A percentile compares a stretch with the other conserved stretches of the same genome.
These are phyloP conservation scores for Dorcoceras hygrometricum DNA, from an alignment of 257 asterid species.

Conservation along the genomic window DNA sequence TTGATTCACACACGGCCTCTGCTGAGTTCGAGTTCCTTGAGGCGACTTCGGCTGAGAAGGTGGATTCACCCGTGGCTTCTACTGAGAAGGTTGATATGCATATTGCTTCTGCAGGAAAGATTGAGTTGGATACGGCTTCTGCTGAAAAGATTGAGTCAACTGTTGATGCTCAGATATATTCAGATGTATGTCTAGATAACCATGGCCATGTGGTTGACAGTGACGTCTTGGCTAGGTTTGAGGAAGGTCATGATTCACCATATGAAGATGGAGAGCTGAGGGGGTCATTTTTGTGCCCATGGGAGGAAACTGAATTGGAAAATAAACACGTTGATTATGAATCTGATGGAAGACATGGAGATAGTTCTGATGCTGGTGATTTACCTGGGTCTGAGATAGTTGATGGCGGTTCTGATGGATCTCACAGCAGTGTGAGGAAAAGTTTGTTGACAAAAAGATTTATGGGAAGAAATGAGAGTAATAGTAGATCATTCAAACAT, in stretches of 20 bases:
- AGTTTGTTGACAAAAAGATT: slow-evolving; percentile 22
- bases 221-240: slow-evolving; percentile 29
- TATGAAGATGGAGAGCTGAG: slow-evolving; percentile 90
- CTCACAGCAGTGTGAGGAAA: slow-evolving; percentile 42
- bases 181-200: slow-evolving; percentile 39
- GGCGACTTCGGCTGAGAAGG: background rate
- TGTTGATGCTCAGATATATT: slow-evolving; percentile 33
- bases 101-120: background rate
- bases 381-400: slow-evolving; percentile 46
- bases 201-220: slow-evolving; percentile 29
- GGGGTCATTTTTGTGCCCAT: slow-evolving; percentile 47
- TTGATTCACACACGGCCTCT: slow-evolving; percentile 29
- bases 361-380: slow-evolving; percentile 51
- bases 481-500: slow-evolving; percentile 27
- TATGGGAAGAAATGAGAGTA: slow-evolving; percentile 28
- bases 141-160: slow-evolving; percentile 30
- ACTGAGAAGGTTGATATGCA: background rate
- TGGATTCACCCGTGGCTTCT: background rate
- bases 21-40: too few relatives aligned
- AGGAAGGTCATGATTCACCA: slow-evolving; percentile 77
- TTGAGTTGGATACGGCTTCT: slow-evolving; percentile 6
- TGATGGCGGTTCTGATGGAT: slow-evolving; percentile 59
- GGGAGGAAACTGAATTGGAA: slow-evolving; percentile 63
- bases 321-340: slow-evolving; percentile 70
- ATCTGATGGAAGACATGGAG: slow-evolving; percentile 71